Base-by-base conservation (phyloP, 768 basidiomycete species). In the Fibroporia radiculosa region DNA sequence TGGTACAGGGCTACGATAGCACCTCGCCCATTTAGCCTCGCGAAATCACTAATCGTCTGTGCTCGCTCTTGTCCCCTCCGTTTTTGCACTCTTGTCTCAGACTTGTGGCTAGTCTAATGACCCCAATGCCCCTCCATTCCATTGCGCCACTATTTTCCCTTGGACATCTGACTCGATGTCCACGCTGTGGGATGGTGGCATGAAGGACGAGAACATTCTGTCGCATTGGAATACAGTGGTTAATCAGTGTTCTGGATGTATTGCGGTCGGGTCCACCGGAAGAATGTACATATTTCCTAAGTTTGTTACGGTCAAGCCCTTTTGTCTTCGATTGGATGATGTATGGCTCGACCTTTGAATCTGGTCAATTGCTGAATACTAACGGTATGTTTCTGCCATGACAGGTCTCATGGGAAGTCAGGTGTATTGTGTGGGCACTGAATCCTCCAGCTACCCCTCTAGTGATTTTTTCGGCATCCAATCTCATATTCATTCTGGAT, bases 401-500 rank as follows among this genome's bases (percentile, higher is more conserved):
- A 8, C 32, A 50, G 48, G 13, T 26, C 1, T 26, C 42, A 1
- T 24, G 32, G 40, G 42, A 52, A 16, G 48, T 59, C 6, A 34
- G 37, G 16, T 48, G 49, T 24, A 43, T 56, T 2, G 77, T 77
- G 32, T 88, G 84, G 85, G 72, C 74, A 19, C 53, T 86, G 35
- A 66, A 66, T 48, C 64, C 64, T 13, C 74, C 71, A 1, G 63
- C 71, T 12, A 70, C 78, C n/a, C 84, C 84, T 7, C 61, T 86
- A 14, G 56, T 84, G 20, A 56, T 86, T 22, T 72, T 82, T 48
- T 69, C 80, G 7, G 62, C 68, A 24, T 67, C 70, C 29, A 75
- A 74, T 44, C 52, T 82, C 18, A 50, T 87, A 18, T 78, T 78
- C 55, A 64, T 84, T 13, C 70, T 77, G 55, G 69, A 80, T 51